Evolutionary conservation across 495 filamentous ascomycete genomes (phyloP), one percentile per base, ranked within the genome.

Genomic region (Schizothecium vesticola): DNA sequence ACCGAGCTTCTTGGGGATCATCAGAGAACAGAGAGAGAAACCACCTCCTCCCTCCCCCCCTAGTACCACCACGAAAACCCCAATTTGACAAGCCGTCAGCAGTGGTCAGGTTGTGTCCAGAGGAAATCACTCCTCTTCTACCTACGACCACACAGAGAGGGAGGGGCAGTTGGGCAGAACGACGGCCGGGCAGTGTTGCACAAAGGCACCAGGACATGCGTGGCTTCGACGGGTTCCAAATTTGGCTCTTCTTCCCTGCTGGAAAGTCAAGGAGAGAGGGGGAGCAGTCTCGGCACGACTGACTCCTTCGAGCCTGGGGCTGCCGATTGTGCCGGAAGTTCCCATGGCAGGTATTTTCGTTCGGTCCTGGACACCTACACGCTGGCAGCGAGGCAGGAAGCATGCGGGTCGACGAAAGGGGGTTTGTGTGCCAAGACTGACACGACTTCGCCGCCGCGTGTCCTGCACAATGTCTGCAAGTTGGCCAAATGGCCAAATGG

Each of bases 401-500:
- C 33, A 43, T 69, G 67, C 67, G 65, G 31, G 67, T 69, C 61
- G 67, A 69, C 63, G 21, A 59, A 69, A 69, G 65, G 33, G 59
- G 66, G 59, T 22, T 56, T 65, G 36, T 65, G 33, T 65, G 36
- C 63, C 63, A 65, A 65, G 63, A 63, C 26, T 19, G 43, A 51
- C 43, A n/a, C 43, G 43, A 51, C 43, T 22, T 43, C 61, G 61
- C 31, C 43, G 31, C 31, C 31, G 31, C 31, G 31, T 33, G 31
- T 13, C 31, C 31, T 33, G 56, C 56, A 58, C 56, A 58, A 51
- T 43, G 31, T 23, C 25, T 65, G 64, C 28, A 28, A 25, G 58
- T 24, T 59, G 19, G 64, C 64, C 64, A n/a, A 65, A 58, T 59
- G 19, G 64, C 64, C 64, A n/a, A 65, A 58, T 28, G 43, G 43